Evolutionary conservation across 331 rosid species (phyloP).

Genomic region (Pyrus hybrid): DNA sequence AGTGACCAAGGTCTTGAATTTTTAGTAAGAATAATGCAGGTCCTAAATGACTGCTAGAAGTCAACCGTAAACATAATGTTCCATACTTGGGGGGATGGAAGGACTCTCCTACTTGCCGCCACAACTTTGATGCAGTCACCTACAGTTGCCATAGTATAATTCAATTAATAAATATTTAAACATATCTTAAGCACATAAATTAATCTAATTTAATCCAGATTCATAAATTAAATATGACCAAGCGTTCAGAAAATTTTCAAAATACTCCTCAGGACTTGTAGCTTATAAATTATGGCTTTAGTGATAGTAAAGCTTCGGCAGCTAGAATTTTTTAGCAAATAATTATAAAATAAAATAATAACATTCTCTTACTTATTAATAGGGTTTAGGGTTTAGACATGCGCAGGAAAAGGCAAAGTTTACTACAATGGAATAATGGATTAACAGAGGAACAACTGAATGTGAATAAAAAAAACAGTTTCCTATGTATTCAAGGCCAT

Average conservation of each 20-base stretch:
- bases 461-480: neutral
- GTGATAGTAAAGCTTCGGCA: neutral
- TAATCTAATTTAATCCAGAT: neutral
- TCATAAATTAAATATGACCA: neutral
- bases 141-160: slow-evolving; percentile 20
- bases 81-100: slow-evolving; percentile 86
- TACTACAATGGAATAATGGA: neutral
- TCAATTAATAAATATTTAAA: neutral
- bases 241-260: neutral
- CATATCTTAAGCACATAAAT: neutral
- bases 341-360: neutral
- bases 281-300: neutral
- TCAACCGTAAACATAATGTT: neutral
- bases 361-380: neutral
- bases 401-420: neutral
- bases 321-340: neutral
- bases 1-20: neutral
- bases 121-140: slow-evolving; percentile 74
- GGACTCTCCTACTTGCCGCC: slow-evolving; percentile 95
- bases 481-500: neutral
- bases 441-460: neutral
- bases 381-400: neutral
- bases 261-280: neutral
- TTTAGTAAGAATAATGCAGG: neutral
- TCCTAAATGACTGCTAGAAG: slow-evolving; percentile 10